Base-by-base conservation (phyloP, 306 rosid species). In the Vigna angularis region DNA sequence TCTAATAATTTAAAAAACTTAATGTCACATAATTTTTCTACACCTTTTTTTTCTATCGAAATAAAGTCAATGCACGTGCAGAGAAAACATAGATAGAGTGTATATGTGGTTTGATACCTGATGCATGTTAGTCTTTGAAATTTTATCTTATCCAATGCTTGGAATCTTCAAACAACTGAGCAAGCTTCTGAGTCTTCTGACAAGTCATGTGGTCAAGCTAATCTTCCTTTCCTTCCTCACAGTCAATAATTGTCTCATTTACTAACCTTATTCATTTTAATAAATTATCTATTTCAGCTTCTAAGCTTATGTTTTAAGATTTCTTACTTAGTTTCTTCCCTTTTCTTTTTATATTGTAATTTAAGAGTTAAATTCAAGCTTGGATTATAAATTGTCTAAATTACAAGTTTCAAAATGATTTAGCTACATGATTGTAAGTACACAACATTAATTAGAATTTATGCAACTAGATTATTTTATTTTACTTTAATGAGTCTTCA, bases 51-150 rank as follows among this genome's bases (percentile, higher is more conserved):
- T n/a, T n/a, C n/a, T n/a, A n/a, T n/a, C 30, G 5, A 78, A 50
- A 40, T 6, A 22, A 10, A 72, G 83, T 80, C 83, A 72, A 63
- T 74, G 20, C 83, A 72, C 83, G 83, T 80, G 83, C 61, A 12
- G 44, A 17, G 79, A 72, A 80, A 72, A 80, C 15, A 13, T 26
- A 50, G n/a, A 52, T 34, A 9, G 17, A 30, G 5, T 9, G 63
- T 56, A 38, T 56, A 38, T 15, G 56, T 47, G 45, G 44, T 44
- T 7, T 18, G 1, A 34, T 45, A 28, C 34, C 59, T 30, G 50
- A 28, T 28, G 79, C 70, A 9, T 5, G 2, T 18, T 14, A 65
- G 38, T 65, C 16, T 12, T 18, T n/a, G 42, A 40, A 14, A 1
- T 44, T 74, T 44, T 28, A 12, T 40, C 51, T 18, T 53, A 53